Percentiles rank a stretch among this genome's conserved stretches.
Conservation (phyloP, 2,329 filamentous ascomycete species). For the Aspergillus hiratsukae region DNA sequence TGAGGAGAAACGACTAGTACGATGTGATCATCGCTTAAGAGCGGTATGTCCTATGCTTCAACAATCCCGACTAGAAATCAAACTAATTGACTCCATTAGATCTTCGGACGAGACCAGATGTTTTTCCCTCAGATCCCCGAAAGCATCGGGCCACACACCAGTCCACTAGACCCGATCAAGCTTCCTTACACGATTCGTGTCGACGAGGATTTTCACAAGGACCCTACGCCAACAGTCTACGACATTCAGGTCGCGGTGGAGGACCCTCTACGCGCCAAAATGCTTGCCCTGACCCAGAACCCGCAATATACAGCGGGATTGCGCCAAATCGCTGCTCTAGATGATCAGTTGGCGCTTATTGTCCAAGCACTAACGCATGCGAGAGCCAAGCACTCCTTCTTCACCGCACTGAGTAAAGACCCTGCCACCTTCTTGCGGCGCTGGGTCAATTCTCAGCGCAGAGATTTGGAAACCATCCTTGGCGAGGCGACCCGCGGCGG, state of each 20-base stretch:
- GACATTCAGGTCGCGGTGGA: conserved; percentile 82
- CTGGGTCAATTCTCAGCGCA: conserved; percentile 88
- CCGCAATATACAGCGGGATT: conserved; percentile 67
- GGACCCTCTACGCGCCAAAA: conserved; percentile 68
- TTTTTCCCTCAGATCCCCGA: conserved; percentile 83
- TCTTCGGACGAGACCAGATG: conserved; percentile 70
- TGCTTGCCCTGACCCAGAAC: conserved; percentile 63
- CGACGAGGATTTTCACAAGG: conserved; percentile 73
- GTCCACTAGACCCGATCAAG: conserved; percentile 72
- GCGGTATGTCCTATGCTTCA: conserved; percentile 52
- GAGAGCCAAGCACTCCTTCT: conserved; percentile 88
- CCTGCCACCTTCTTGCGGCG: conserved; percentile 78
- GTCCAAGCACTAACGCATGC: conserved; percentile 78
- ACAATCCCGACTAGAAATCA: background rate
- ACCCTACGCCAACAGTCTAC: conserved; percentile 77
- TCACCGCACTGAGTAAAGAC: conserved; percentile 71
- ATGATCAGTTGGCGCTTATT: conserved; percentile 79
- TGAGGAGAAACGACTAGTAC: conserved; percentile 88
- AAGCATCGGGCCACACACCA: conserved; percentile 72
- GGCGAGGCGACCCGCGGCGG: conserved; percentile 66
- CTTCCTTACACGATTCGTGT: conserved; percentile 91
- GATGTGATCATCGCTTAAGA: conserved; percentile 78
- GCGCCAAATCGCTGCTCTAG: conserved; percentile 69
- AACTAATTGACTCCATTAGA: conserved; percentile 42
- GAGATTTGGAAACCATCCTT: conserved; percentile 82